These are phyloP conservation scores for Lupinus albus DNA, from an alignment of 306 rosid species.

Conservation along the genomic window DNA sequence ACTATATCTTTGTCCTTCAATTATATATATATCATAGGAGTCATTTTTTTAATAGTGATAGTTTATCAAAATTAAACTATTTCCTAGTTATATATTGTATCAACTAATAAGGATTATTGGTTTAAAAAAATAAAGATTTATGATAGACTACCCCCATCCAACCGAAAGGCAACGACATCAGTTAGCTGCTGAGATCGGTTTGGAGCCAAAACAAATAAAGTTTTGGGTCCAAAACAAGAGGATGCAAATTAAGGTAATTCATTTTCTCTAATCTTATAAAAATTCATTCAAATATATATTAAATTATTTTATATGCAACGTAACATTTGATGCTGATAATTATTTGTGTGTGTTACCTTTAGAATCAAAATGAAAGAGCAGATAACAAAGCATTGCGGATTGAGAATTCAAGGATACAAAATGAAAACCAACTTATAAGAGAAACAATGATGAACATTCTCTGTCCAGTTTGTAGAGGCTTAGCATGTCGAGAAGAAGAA, in stretches of 20 bases:
- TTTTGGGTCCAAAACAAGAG: conserved; percentile 86
- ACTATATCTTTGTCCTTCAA: too few species aligned
- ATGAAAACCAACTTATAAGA: conserved; percentile 56
- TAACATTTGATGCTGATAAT: background rate
- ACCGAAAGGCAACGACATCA: conserved; percentile 48
- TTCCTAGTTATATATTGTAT: too few species aligned
- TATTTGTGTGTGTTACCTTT: background rate
- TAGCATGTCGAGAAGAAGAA: conserved; percentile 52
- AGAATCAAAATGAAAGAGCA: conserved; percentile 64
- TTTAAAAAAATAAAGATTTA: conserved; percentile 48
- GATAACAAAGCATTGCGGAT: conserved; percentile 53
- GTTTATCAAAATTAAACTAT: too few species aligned
- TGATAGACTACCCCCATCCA: conserved; percentile 53
- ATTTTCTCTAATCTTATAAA: background rate
- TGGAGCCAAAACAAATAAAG: conserved; percentile 62
- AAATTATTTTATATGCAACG: background rate
- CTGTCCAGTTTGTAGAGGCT: conserved; percentile 72
- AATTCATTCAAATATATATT: background rate
- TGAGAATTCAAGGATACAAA: conserved; percentile 65
- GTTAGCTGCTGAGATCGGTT: conserved; percentile 56
- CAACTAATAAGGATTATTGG: background rate
- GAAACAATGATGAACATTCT: conserved; percentile 53
- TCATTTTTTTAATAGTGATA: too few species aligned
- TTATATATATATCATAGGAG: too few species aligned
- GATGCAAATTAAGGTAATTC: conserved; percentile 61